Evolutionary conservation across 306 rosid genomes (phyloP).

Genomic region (Lithocarpus polystachyus): DNA sequence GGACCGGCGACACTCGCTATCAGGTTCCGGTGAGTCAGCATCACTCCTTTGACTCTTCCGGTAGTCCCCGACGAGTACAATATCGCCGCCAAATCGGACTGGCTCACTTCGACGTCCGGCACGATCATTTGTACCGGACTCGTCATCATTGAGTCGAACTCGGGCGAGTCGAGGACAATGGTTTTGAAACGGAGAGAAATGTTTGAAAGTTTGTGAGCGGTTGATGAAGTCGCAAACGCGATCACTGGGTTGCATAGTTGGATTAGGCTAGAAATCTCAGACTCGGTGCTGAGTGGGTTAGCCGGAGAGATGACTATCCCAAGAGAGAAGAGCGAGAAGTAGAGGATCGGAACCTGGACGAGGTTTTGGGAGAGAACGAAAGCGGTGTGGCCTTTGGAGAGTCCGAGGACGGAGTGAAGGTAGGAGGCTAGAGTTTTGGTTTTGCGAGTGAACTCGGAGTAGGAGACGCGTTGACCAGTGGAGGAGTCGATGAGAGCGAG

Average conservation of each 20-base stretch:
- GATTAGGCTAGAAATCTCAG: constrained; percentile 34
- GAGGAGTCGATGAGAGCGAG: constrained; percentile 33
- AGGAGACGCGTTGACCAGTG: constrained; percentile 29
- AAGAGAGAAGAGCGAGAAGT: constrained; percentile 51
- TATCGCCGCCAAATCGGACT: constrained; percentile 48
- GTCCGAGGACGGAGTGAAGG: constrained; percentile 29
- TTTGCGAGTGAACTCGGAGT: constrained; percentile 29
- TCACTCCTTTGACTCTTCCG: constrained; percentile 53
- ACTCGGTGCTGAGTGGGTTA: constrained; percentile 41
- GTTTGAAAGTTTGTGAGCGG: neutral
- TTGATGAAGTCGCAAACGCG: constrained; percentile 39
- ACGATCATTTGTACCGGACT: neutral
- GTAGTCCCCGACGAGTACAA: constrained; percentile 64
- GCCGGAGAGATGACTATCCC: constrained; percentile 53
- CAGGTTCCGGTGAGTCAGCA: constrained; percentile 50
- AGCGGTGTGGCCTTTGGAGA: constrained; percentile 46
- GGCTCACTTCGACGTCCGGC: constrained; percentile 30
- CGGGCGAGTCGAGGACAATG: constrained; percentile 45
- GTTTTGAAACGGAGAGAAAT: neutral
- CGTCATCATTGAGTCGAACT: constrained; percentile 39
- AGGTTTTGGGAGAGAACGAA: constrained; percentile 45
- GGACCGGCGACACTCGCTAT: constrained; percentile 13
- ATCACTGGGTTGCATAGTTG: constrained; percentile 35
- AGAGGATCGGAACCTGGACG: constrained; percentile 44
- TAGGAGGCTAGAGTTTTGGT: constrained; percentile 39